Base-by-base conservation (phyloP, 2,329 filamentous ascomycete species). In the Pseudogymnoascus sp. region DNA sequence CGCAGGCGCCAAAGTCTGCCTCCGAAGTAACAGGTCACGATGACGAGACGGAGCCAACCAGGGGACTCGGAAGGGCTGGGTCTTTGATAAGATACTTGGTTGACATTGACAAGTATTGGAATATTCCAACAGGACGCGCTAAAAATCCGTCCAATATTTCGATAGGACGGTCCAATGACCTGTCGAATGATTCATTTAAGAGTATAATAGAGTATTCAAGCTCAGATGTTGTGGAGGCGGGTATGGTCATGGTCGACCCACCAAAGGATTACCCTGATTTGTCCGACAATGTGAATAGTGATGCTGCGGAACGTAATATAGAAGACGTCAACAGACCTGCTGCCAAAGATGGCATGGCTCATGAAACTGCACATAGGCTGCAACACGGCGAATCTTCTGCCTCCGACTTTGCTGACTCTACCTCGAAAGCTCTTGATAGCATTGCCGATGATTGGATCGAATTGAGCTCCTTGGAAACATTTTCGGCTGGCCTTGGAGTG, bases 11-110 rank as follows among this genome's bases (percentile, higher is more conserved):
- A 54, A 34, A 18, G 8, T 32, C 6, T 9, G 32, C 47, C 12
- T 54, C 11, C 5, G 16, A 54, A 18, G 28, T 14, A 32, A 54
- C 16, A 12, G 5, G 16, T 18, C 28, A 32, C 20, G n/a, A 34
- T 8, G 47, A 34, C 18, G n/a, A 11, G 6, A 5, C 20, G 28
- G 20, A 54, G 28, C n/a, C 28, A 5, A 5, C n/a, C 6, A 32
- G 28, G n/a, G 8, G 28, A 6, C 28, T 54, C 28, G 47, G 47
- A 18, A n/a, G 28, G 11, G 28, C 28, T 14, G 47, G 14, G 16
- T 54, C 47, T 20, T 54, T 54, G 16, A 54, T 54, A 54, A 54
- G 47, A 54, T 54, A 54, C 16, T 28, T 54, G 9, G 28, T 54
- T 20, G 47, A 54, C 9, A 16, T 32, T 20, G 47, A 54, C 9